These are phyloP conservation scores for Gossypium armourianum DNA, from an alignment of 441 rosid species.

Conservation along the genomic window DNA sequence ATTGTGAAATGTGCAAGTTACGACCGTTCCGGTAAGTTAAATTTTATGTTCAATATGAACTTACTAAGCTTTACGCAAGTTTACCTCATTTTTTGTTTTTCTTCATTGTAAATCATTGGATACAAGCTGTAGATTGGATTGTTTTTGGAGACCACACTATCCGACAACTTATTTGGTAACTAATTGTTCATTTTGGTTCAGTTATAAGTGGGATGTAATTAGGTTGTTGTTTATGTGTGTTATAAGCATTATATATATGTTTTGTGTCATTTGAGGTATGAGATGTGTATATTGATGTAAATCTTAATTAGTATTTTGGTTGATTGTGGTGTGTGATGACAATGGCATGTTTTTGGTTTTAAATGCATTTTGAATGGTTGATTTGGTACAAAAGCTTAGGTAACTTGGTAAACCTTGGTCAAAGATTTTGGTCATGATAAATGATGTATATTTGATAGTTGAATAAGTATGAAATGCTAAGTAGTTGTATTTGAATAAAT, in stretches of 20 bases:
- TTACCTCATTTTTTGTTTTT: neutral
- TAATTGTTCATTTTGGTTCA: neutral
- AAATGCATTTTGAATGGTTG: neutral
- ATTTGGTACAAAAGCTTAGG: neutral
- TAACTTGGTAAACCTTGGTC: neutral
- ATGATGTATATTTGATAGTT: neutral
- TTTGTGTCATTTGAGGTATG: neutral
- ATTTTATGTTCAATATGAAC: neutral
- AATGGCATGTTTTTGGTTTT: neutral
- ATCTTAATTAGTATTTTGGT: neutral
- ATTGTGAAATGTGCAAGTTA: neutral
- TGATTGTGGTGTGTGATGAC: neutral
- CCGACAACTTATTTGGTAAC: neutral
- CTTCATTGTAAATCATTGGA: neutral
- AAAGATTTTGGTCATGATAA: neutral
- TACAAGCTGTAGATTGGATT: neutral
- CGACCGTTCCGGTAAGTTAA: neutral
- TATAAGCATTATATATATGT: neutral
- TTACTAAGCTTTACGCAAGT: neutral
- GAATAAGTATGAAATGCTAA: neutral
- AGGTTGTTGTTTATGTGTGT: neutral
- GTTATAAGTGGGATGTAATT: neutral
- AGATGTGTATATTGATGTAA: neutral
- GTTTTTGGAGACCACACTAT: neutral
- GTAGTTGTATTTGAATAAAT: neutral